Conservation (phyloP, 225 moss, liverwort and hornwort genomes). For the Polytrichum formosum region DNA sequence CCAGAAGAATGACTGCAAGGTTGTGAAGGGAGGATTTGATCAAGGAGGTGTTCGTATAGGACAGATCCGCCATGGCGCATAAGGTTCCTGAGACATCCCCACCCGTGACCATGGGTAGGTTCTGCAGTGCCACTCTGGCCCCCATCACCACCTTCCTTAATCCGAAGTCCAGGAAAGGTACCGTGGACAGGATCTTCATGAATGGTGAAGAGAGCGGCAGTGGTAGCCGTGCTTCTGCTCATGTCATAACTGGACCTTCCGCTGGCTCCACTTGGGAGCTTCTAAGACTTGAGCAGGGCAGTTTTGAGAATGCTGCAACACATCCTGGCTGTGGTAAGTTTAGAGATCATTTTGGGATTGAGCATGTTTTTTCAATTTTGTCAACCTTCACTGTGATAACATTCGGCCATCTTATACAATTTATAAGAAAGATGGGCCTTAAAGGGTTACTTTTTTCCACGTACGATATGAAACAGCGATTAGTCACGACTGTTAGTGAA, state of each 20-base stretch:
- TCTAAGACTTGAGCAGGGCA: constrained; percentile 11
- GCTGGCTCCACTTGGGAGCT: constrained; percentile 14
- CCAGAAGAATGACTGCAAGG: constrained; percentile 9
- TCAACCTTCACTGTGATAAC: no score
- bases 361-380: no score
- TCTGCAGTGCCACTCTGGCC: constrained; percentile 20
- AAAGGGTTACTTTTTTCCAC: no score
- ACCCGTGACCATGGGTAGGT: constrained; percentile 1
- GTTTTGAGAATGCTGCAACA: constrained; percentile 15
- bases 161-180: constrained; percentile 14
- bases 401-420: no score
- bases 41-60: constrained; percentile 16
- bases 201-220: constrained; percentile 30
- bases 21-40: constrained; percentile 22
- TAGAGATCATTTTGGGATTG: not conserved
- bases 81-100: not conserved
- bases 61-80: constrained; percentile 2
- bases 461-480: no score
- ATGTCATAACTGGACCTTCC: constrained; percentile 11
- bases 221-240: constrained; percentile 16
- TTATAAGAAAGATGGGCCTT: no score
- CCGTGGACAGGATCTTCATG: constrained; percentile 16
- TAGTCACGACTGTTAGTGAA: no score
- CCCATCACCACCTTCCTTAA: constrained; percentile 5
- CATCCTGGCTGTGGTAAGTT: constrained; percentile 8